Conservation (phyloP, 805 yeast genomes). For the Ogataea ramenticola region DNA sequence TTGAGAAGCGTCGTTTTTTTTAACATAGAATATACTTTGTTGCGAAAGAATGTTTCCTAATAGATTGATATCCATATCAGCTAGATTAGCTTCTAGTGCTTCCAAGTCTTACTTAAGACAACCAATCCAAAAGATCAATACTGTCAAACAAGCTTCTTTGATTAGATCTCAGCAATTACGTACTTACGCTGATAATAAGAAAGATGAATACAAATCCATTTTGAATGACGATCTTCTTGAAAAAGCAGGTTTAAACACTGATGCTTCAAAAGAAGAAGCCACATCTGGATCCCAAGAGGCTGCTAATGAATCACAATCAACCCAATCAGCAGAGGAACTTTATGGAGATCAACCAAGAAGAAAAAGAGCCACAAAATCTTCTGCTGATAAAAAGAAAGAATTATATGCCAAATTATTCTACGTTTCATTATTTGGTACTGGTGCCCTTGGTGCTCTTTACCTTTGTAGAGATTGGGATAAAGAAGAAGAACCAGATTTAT, state of each 20-base stretch:
- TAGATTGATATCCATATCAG: too few species aligned
- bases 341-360: slow-evolving; percentile 28
- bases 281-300: slow-evolving; percentile 2
- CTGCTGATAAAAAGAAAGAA: slow-evolving; percentile 78
- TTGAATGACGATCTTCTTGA: slow-evolving; percentile 76
- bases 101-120: too few species aligned
- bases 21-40: too few species aligned
- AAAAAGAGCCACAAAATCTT: slow-evolving; percentile 53
- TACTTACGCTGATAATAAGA: slow-evolving; percentile 7
- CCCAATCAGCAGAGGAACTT: slow-evolving; percentile 19
- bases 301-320: slow-evolving; percentile 4
- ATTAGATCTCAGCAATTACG: too few species aligned
- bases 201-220: slow-evolving; percentile 37
- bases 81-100: too few species aligned
- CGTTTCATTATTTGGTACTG: slow-evolving; percentile 46
- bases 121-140: too few species aligned
- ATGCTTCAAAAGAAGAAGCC: slow-evolving; percentile 14
- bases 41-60: too few species aligned
- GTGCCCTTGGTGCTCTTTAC: slow-evolving; percentile 50
- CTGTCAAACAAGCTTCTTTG: too few species aligned
- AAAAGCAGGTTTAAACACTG: slow-evolving; percentile 74
- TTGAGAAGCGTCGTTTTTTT: too few species aligned
- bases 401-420: slow-evolving; percentile 71
- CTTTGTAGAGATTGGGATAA: slow-evolving; percentile 83
- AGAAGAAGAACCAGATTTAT: slow-evolving; percentile 49